These are phyloP conservation scores for Heteromeles arbutifolia DNA, from an alignment of 306 rosid species.

Conservation along the genomic window DNA sequence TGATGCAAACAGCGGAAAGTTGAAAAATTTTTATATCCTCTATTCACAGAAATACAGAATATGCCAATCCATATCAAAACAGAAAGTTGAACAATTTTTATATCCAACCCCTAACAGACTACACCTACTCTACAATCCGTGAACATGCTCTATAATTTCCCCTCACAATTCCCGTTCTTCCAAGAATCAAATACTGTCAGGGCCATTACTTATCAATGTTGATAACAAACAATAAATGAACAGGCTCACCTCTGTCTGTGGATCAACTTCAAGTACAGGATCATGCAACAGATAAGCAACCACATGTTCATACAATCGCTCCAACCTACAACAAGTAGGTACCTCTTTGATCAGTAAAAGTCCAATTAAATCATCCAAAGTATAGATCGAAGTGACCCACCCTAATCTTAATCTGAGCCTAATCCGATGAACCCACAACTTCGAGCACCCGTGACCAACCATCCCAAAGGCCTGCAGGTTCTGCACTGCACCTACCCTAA, in stretches of 20 bases:
- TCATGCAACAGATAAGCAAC: too few relatives aligned
- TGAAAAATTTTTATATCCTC: neutral
- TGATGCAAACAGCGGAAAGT: neutral
- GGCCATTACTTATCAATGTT: neutral
- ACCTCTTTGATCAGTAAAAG: too few relatives aligned
- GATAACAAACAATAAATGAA: neutral
- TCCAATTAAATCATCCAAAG: too few relatives aligned
- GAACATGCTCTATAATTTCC: neutral
- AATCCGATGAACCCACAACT: too few relatives aligned
- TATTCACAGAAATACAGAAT: neutral
- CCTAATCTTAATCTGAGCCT: too few relatives aligned
- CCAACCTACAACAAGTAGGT: too few relatives aligned
- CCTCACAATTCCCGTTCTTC: neutral
- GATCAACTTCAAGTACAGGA: too few relatives aligned
- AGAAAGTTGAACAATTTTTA: neutral
- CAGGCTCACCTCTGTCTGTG: neutral
- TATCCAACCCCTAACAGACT: neutral
- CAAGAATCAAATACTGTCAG: neutral
- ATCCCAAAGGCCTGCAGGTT: too few relatives aligned
- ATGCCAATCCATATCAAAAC: neutral
- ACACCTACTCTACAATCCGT: neutral
- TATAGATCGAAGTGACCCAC: too few relatives aligned
- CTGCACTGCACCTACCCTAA: too few relatives aligned
- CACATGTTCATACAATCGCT: too few relatives aligned
- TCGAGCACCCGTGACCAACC: too few relatives aligned